Evolutionary conservation across 2,329 filamentous ascomycete genomes (phyloP), one percentile per base, ranked within the genome.

Genomic region (Xylaria sp.): DNA sequence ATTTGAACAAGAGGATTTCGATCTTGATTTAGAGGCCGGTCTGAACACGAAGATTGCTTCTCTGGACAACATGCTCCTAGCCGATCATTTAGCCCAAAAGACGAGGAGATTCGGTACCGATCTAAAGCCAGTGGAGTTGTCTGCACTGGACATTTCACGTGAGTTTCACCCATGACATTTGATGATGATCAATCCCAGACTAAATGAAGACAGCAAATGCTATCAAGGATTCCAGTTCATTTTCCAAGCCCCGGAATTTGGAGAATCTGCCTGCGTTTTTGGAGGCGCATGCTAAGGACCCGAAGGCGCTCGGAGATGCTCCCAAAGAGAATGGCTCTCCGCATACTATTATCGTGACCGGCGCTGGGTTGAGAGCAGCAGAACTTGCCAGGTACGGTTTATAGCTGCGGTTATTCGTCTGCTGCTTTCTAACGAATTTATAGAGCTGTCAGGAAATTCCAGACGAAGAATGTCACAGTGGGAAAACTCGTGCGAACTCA

Each of bases 321-420:
- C 87, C 92, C 0, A 88, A 91, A 81, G 85, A 89, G 75, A 90
- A 90, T 50, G 92, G 92, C 6, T 84, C 89, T 0, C 92, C 92
- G 39, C 96, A 98, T 80, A 98, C 95, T 0, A 86, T 99, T 64
- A 89, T 99, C 44, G 88, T 99, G n/a, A 90, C 94, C 13, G 89
- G 89, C 9, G 94, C 94, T 6, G 96, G 94, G 0, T 84, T 98
- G 65, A 87, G 96, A 76, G 94, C 96, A 4, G 94, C 95, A 18
- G 93, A 98, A 77, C 82, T 98, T 56, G 90, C 92, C 34, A 88
- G 91, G 90, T 92, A 83, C 52, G 80, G 74, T 23, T 2, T 37
- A 52, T 51, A 46, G 2, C 18, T 1, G 8, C 37, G n/a, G 0
- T 25, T 31, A 18, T 48, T 8, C 5, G 20, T 39, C 6, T 5